A percentile compares a stretch with the other conserved stretches of the same genome.
Conservation (phyloP, 176 grass and related monocot genomes). For the Metroxylon sagu region DNA sequence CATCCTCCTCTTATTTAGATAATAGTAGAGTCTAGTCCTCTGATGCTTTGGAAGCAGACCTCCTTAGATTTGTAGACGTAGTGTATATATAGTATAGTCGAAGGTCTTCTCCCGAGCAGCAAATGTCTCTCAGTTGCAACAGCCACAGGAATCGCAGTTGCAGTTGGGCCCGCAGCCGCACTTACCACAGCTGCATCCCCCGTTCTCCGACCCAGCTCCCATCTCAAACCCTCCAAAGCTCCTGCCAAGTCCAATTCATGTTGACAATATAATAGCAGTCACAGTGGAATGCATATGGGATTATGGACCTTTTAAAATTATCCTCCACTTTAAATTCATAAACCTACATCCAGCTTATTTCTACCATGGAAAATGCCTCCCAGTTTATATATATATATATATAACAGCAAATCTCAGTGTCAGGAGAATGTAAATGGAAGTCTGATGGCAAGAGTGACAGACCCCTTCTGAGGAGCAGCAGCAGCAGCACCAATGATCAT, state of each 20-base stretch:
- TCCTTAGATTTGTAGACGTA: too few species aligned
- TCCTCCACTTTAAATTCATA: neutral
- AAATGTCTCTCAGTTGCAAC: slow-evolving; percentile 40
- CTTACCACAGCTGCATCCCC: slow-evolving; percentile 48
- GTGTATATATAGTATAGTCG: too few species aligned
- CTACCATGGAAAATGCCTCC: too few species aligned
- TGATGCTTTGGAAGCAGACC: too few species aligned
- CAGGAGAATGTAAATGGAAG: too few species aligned
- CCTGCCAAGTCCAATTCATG: slow-evolving; percentile 2
- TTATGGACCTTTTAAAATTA: neutral
- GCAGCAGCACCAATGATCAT: slow-evolving; percentile 26
- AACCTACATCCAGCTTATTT: too few species aligned
- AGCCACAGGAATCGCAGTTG: slow-evolving; percentile 53
- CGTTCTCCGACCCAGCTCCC: slow-evolving; percentile 28
- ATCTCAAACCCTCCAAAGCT: slow-evolving; percentile 35
- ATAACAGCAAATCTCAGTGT: neutral
- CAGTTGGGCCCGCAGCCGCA: slow-evolving; percentile 76
- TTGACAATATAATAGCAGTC: neutral
- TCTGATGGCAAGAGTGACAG: neutral
- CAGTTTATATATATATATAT: neutral
- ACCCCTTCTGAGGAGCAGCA: slow-evolving; percentile 38
- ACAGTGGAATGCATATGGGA: neutral
- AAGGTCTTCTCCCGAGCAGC: too few species aligned
- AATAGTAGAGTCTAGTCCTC: too few species aligned
- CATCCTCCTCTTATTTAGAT: too few species aligned